Conservation (phyloP, 2,329 filamentous ascomycete genomes). For the Fusarium dlaminii region DNA sequence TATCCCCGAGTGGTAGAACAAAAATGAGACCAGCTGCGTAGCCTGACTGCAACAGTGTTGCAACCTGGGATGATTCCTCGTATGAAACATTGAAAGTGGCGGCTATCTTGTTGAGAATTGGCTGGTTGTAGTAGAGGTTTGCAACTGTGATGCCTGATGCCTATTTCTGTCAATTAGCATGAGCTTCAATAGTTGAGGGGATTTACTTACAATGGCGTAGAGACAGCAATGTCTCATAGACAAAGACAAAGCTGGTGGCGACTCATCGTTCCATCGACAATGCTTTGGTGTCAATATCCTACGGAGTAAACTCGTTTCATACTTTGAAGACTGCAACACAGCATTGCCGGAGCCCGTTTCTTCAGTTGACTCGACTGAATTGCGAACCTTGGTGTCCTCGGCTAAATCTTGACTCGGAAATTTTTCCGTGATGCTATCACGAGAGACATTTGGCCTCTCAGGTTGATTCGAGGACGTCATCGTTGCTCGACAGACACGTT, state of each 20-base stretch:
- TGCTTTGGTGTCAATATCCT: conserved; percentile 62
- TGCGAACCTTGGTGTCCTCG: neutral
- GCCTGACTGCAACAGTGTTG: conserved; percentile 81
- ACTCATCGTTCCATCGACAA: conserved; percentile 73
- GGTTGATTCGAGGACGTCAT: conserved; percentile 24
- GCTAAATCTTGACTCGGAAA: neutral
- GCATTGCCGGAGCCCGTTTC: conserved; percentile 6
- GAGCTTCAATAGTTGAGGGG: too few species aligned
- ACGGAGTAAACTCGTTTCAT: conserved; percentile 35
- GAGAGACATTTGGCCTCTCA: neutral
- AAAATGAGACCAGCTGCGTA: conserved; percentile 80
- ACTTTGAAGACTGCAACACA: conserved; percentile 26
- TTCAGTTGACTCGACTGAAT: conserved; percentile 16
- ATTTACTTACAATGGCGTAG: conserved; percentile 67
- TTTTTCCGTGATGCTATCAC: conserved; percentile 15
- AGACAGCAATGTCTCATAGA: conserved; percentile 74
- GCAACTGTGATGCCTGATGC: conserved; percentile 75
- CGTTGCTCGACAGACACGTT: neutral
- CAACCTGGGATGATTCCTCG: conserved; percentile 72
- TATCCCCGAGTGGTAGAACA: conserved; percentile 79
- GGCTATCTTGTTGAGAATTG: conserved; percentile 80
- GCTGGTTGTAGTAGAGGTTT: conserved; percentile 84
- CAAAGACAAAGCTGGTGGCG: conserved; percentile 77
- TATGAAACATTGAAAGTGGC: conserved; percentile 75
- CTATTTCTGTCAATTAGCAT: conserved; percentile 43